A percentile compares a stretch with the other conserved stretches of the same genome.
phyloP scores from a whole-genome alignment of 257 asterid species.

The Orobanche coerulescens region DNA sequence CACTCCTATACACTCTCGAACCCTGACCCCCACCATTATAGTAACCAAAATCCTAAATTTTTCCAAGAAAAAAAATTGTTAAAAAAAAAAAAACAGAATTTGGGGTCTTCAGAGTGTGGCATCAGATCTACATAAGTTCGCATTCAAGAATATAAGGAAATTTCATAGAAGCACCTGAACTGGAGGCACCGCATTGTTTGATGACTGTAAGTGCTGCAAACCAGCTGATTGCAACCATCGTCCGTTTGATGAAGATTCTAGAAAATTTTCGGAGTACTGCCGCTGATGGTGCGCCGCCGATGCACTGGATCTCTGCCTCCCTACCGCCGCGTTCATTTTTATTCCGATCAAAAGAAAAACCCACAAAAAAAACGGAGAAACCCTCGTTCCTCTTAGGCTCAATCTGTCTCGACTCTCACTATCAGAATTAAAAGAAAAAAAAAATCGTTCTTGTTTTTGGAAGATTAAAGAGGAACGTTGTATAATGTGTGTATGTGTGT shows the following conservation, averaged over 20 bases:
- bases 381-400: background rate
- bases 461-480: conserved; percentile 8
- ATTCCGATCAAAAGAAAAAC: conserved; percentile 8
- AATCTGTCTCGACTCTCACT: conserved; percentile 10
- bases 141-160: background rate
- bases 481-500: background rate
- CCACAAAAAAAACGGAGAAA: background rate
- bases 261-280: conserved; percentile 76
- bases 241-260: conserved; percentile 65
- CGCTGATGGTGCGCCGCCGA: conserved; percentile 81
- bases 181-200: conserved; percentile 51
- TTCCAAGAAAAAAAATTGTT: background rate
- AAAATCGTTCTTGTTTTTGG: background rate
- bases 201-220: conserved; percentile 72
- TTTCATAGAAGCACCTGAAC: conserved; percentile 21
- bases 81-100: background rate
- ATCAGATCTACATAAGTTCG: conserved; percentile 29
- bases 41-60: conserved; percentile 52
- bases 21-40: conserved; percentile 70
- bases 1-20: conserved; percentile 51
- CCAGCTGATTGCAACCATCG: conserved; percentile 98
- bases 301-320: conserved; percentile 81
- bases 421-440: background rate
- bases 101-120: background rate
- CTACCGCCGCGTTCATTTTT: conserved; percentile 72